Conservation (phyloP, 257 asterid genomes). For the Pogostemon cablin region DNA sequence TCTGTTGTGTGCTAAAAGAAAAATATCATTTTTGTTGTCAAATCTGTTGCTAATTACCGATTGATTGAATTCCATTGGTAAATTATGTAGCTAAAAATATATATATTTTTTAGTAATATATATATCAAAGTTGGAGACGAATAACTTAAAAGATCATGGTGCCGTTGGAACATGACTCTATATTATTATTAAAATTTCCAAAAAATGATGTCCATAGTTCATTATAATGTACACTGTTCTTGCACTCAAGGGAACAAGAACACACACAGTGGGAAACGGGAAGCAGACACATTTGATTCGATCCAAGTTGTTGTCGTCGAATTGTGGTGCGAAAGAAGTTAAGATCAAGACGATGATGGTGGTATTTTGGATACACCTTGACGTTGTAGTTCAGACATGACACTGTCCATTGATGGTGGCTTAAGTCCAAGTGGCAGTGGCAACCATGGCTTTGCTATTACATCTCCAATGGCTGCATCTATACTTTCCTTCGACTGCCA, state of each 20-base stretch:
- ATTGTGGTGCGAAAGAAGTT: conserved; percentile 33
- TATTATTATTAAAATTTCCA: neutral
- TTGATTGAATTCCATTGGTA: no score
- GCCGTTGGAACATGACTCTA: neutral
- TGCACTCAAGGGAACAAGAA: conserved; percentile 9
- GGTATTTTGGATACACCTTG: conserved; percentile 79
- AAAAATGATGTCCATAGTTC: neutral
- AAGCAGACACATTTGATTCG: neutral
- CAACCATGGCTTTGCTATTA: conserved; percentile 76
- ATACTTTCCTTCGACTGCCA: conserved; percentile 75
- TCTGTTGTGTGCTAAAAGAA: no score
- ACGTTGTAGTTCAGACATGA: conserved; percentile 67
- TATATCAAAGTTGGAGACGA: no score
- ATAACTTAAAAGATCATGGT: neutral
- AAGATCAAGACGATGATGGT: conserved; percentile 43
- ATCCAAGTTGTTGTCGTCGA: conserved; percentile 43
- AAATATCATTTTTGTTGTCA: no score
- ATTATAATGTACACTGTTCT: neutral
- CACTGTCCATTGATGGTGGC: conserved; percentile 70
- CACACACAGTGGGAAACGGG: neutral
- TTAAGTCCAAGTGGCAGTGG: conserved; percentile 86
- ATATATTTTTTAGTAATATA: no score
- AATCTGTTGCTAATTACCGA: no score
- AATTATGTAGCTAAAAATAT: no score
- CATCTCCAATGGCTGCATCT: conserved; percentile 89